Evolutionary conservation across 352 stramenopile genomes (phyloP).

Genomic region (Salisapilia sapeloensis): DNA sequence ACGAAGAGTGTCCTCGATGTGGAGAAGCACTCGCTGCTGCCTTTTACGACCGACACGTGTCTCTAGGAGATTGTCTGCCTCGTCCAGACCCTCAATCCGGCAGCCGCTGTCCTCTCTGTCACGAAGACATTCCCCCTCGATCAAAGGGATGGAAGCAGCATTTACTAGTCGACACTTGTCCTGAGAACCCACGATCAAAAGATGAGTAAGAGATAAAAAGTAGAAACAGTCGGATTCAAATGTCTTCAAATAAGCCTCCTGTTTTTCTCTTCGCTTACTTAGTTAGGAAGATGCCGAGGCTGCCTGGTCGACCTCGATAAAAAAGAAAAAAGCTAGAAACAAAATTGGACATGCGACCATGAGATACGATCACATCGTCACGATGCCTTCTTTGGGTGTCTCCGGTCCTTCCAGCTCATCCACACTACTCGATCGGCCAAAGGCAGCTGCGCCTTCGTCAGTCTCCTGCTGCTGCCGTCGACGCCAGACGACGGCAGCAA

Average conservation of each 20-base stretch:
- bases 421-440: constrained; percentile 19
- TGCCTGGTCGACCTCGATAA: too few species aligned
- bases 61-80: constrained; percentile 48
- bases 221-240: too few species aligned
- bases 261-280: too few species aligned
- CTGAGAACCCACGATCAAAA: constrained; percentile 75
- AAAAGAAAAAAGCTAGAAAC: too few species aligned
- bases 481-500: constrained; percentile 58
- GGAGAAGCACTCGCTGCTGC: constrained; percentile 71
- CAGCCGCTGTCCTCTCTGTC: constrained; percentile 67
- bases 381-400: constrained; percentile 61
- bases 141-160: constrained; percentile 58
- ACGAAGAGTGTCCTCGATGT: constrained; percentile 61
- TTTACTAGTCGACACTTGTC: constrained; percentile 46
- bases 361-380: too few species aligned
- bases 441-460: constrained; percentile 15
- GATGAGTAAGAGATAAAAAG: neutral
- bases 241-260: too few species aligned
- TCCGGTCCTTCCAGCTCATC: constrained; percentile 17
- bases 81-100: constrained; percentile 32
- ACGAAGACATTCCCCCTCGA: constrained; percentile 45
- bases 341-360: too few species aligned
- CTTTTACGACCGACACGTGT: constrained; percentile 72
- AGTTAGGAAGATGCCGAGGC: too few species aligned
- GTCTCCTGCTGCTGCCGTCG: constrained; percentile 44